Evolutionary conservation across 202 grass and related monocot genomes (phyloP).

Genomic region (Musa balbisiana): DNA sequence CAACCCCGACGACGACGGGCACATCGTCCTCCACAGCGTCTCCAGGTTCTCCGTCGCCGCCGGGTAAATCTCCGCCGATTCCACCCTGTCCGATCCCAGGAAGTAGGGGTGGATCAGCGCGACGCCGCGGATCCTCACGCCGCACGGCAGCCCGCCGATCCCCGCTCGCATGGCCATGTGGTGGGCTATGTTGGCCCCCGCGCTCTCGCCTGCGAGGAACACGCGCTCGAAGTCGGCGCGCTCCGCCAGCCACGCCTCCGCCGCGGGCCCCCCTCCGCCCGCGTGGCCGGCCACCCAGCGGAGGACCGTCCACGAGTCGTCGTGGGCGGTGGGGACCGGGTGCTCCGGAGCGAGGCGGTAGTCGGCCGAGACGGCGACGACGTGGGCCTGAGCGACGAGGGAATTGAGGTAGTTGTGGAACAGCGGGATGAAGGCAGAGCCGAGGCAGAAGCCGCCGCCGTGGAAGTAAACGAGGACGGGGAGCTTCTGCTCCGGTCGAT

Average conservation of each 20-base stretch:
- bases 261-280: conserved; percentile 2
- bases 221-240: conserved; percentile 46
- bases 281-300: conserved; percentile 54
- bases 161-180: conserved; percentile 63
- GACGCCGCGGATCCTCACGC: conserved; percentile 35
- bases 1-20: conserved; percentile 21
- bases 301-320: conserved; percentile 60
- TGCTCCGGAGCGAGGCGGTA: conserved; percentile 92
- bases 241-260: conserved; percentile 45
- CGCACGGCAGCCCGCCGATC: conserved; percentile 5
- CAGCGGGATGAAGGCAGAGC: conserved; percentile 44
- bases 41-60: background rate
- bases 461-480: conserved; percentile 13
- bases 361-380: conserved; percentile 62
- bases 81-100: background rate
- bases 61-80: background rate
- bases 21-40: background rate
- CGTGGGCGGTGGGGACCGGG: conserved; percentile 55
- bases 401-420: conserved; percentile 46
- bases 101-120: conserved; percentile 70
- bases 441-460: conserved; percentile 49
- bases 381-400: conserved; percentile 37
- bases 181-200: conserved; percentile 75
- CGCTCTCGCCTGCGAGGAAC: conserved; percentile 72
- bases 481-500: background rate